Base-by-base conservation (phyloP, 345 rosid species). In the Lumnitzera littorea region DNA sequence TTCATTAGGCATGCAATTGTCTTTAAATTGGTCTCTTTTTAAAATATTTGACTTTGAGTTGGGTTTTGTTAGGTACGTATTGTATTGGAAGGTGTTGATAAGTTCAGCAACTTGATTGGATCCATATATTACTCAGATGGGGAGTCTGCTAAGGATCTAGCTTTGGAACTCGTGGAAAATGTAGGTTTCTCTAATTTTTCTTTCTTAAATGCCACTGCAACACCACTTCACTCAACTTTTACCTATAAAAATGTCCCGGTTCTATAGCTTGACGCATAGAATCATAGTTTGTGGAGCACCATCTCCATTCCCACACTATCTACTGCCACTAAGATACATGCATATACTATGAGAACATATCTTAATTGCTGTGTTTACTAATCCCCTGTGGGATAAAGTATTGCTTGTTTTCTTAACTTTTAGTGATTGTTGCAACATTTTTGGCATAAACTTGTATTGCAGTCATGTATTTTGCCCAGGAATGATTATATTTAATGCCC, bases 1-100 rank as follows among this genome's bases (percentile, higher is more conserved):
- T 36, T 36, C 10, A 4, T 36, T 36, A 9, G 43, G 43, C 43
- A 36, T 36, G 43, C 43, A 36, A 9, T 36, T 36, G 43, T 36
- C 11, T 36, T 36, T 36, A 36, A 6, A 55, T 64, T 62, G 13
- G 50, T 23, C 46, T 60, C 11, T 54, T 58, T 41, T 49, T 57
- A 53, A 48, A 64, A 55, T 63, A 48, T 56, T 65, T 23, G 7
- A 8, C 48, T 46, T 13, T 63, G 46, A 31, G 15, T 65, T 50
- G 27, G 12, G 63, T 41, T 65, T 58, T 64, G 46, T 16, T 55
- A 95, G 99, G 99, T 95, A 25, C 96, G 99, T 25, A 81, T 95
- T 73, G 98, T 95, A 61, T 80, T 95, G 63, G 99, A 95, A 84
- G 97, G 98, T 31, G 92, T 85, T 63, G 99, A 95, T 78, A 88